These are phyloP conservation scores for Cantharellus cinnabarinus DNA, from an alignment of 768 basidiomycete species.

Conservation along the genomic window DNA sequence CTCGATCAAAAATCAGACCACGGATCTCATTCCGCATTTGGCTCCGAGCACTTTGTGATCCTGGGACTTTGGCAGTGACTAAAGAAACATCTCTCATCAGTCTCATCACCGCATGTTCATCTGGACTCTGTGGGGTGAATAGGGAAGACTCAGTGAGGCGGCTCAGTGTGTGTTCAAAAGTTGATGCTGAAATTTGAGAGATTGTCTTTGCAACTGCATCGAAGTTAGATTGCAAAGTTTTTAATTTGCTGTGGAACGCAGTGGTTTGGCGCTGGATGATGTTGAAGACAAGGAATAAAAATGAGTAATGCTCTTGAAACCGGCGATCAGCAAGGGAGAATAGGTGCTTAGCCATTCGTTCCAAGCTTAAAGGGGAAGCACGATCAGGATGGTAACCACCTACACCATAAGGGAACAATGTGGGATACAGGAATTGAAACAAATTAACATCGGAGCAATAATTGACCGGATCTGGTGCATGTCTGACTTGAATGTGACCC, in stretches of 20 bases:
- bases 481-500: no score
- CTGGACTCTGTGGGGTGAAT: neutral
- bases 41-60: constrained; percentile 3
- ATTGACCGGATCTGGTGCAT: no score
- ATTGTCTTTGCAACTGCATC: constrained; percentile 1
- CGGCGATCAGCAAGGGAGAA: constrained; percentile 4
- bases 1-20: constrained; percentile 3
- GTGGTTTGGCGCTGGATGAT: constrained; percentile 8
- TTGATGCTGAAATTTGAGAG: constrained; percentile 1
- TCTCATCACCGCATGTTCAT: constrained; percentile 3
- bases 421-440: no score
- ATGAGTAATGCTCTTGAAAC: constrained; percentile 11
- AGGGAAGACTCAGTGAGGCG: neutral
- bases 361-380: neutral
- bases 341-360: constrained; percentile 3
- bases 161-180: constrained; percentile 5
- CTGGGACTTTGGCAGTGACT: constrained; percentile 7
- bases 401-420: no score
- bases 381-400: no score
- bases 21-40: constrained; percentile 10
- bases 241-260: constrained; percentile 4
- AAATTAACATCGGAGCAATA: no score
- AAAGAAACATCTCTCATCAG: constrained; percentile 8
- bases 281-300: constrained; percentile 10
- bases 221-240: constrained; percentile 3